A percentile compares a stretch with the other conserved stretches of the same genome.
phyloP scores from a whole-genome alignment of 495 filamentous ascomycete species.

The Lepraria neglecta region DNA sequence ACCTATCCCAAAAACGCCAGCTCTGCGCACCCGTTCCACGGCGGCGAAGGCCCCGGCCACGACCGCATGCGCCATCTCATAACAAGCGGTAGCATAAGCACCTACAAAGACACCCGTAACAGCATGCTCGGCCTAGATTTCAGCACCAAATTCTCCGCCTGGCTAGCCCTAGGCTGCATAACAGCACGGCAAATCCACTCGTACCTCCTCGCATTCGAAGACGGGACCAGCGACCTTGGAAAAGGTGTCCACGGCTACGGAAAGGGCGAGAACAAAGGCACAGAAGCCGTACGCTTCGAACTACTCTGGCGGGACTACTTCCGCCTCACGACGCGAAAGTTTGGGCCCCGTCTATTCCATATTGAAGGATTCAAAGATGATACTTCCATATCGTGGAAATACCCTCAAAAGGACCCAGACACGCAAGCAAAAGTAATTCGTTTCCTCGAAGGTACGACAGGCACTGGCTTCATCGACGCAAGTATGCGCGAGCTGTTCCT shows the following conservation, averaged over 20 bases:
- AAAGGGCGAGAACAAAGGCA: constrained; percentile 62
- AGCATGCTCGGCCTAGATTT: constrained; percentile 60
- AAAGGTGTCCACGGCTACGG: constrained; percentile 45
- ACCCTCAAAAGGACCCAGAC: constrained; percentile 21
- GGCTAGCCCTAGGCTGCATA: constrained; percentile 60
- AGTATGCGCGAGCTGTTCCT: constrained; percentile 59
- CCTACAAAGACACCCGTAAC: constrained; percentile 63
- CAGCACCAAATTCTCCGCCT: constrained; percentile 64
- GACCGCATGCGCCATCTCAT: constrained; percentile 53
- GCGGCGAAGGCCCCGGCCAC: constrained; percentile 54
- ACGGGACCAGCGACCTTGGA: constrained; percentile 30
- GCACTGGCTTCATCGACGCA: constrained; percentile 65
- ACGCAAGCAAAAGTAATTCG: constrained; percentile 37
- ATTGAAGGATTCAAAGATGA: constrained; percentile 53
- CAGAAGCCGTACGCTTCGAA: constrained; percentile 58
- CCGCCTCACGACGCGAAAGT: constrained; percentile 61
- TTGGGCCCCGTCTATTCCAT: constrained; percentile 52
- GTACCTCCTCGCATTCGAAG: constrained; percentile 56
- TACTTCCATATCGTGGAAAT: constrained; percentile 29
- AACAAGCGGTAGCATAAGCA: constrained; percentile 46
- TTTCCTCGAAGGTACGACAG: constrained; percentile 57
- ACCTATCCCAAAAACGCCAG: constrained; percentile 40
- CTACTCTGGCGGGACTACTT: constrained; percentile 74
- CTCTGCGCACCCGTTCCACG: constrained; percentile 58
- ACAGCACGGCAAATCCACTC: constrained; percentile 61